Evolutionary conservation across 306 rosid species (phyloP).

Genomic region (Clitoria ternatea): DNA sequence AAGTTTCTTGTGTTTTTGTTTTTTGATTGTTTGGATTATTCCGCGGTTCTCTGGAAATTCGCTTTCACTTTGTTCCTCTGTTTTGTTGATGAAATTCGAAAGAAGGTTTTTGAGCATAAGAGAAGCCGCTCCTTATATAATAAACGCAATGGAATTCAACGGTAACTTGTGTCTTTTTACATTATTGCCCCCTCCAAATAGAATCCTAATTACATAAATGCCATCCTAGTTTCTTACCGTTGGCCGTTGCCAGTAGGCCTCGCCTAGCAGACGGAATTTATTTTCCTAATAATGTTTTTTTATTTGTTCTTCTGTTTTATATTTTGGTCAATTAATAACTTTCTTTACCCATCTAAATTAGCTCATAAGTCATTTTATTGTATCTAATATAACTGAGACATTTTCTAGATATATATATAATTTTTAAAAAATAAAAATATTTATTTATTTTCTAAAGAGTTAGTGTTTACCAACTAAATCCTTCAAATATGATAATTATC

Average conservation of each 20-base stretch:
- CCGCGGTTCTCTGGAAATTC: background rate
- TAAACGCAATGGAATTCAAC: constrained; percentile 23
- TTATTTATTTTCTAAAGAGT: too few relatives aligned
- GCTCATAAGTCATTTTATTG: background rate
- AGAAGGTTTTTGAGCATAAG: background rate
- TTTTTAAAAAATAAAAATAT: too few relatives aligned
- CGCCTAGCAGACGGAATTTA: background rate
- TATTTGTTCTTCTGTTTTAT: background rate
- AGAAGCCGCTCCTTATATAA: background rate
- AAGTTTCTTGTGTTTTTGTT: background rate
- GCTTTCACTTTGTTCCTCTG: background rate
- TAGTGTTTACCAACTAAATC: too few relatives aligned
- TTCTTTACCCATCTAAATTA: background rate
- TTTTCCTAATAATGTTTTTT: background rate
- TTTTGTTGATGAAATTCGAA: background rate
- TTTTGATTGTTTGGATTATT: background rate
- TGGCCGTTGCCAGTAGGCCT: background rate
- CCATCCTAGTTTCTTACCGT: background rate
- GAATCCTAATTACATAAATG: background rate
- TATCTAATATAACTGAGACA: background rate
- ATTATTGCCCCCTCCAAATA: constrained; percentile 10
- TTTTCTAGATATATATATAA: too few relatives aligned
- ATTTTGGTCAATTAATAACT: background rate
- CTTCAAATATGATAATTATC: too few relatives aligned
- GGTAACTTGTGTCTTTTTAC: constrained; percentile 40